Evolutionary conservation across 129 eudicot genomes (phyloP), one percentile per base, ranked within the genome.

Genomic region (Flaveria trinervia): DNA sequence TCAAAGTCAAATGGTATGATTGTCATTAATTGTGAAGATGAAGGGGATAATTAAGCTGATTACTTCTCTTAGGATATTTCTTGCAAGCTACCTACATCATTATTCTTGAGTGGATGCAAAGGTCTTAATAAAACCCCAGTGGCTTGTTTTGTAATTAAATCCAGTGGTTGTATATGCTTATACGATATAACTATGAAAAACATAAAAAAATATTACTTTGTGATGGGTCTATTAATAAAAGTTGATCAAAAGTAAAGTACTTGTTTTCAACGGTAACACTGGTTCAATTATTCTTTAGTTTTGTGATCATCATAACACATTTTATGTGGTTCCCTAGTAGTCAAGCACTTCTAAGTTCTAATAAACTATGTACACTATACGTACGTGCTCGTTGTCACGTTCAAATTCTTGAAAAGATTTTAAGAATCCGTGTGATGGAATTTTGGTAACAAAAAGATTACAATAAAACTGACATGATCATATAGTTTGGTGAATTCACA

Each of bases 121-220:
- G 77, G 15, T 71, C 20, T 30, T 4, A 46, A 20, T 20, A 44
- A 45, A 78, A 17, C 43, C 18, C 4, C 2, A 43, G 64, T 70
- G 64, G 76, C 82, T 78, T 78, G 45, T 33, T 78, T 60, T 28
- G 52, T 7, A 78, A 71, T 71, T 70, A 46, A 25, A 48, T 60
- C 44, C 51, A 78, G 6, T 59, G 65, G 71, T 70, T 78, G 71
- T 69, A 15, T 44, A 56, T 69, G 50, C 76, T 78, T 69, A 69
- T 11, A 78, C 76, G 70, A 48, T 78, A 70, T 78, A 39, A 17
- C 68, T 68, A 68, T 55, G 18, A 12, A 5, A 5, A 22, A 2
- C 11, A 59, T 11, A 23, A 7, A 11, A 25, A 59, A 11, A 22
- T 10, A 11, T 59, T 59, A 22, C 33, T 59, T 59, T 16, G 66